Conservation (phyloP, 2,329 filamentous ascomycete genomes). For the Microdochium bolleyi region DNA sequence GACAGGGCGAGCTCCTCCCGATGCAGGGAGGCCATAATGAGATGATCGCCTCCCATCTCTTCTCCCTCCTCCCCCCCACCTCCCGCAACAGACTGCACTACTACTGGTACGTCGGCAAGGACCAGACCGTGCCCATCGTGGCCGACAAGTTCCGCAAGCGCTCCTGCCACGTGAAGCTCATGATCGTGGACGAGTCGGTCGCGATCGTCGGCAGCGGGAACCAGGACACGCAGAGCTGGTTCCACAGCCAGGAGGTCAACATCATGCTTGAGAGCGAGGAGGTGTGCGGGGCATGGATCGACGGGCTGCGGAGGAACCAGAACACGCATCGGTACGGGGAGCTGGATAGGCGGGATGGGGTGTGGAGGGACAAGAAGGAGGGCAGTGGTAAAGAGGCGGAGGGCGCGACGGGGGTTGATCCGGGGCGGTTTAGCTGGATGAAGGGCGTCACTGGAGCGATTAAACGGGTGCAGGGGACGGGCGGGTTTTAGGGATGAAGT, state of each 20-base stretch:
- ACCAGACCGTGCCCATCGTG: slow-evolving; percentile 60
- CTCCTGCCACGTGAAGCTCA: slow-evolving; percentile 69
- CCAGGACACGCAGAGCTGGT: slow-evolving; percentile 76
- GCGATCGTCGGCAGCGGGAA: slow-evolving; percentile 71
- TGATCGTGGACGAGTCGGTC: slow-evolving; percentile 63
- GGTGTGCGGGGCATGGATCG: slow-evolving; percentile 56
- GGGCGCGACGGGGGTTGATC: slow-evolving; percentile 44
- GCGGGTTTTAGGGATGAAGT: slow-evolving; percentile 16
- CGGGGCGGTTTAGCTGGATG: slow-evolving; percentile 24
- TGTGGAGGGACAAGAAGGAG: slow-evolving; percentile 51
- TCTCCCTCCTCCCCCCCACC: slow-evolving; percentile 37
- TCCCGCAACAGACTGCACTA: slow-evolving; percentile 45
- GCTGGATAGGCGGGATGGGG: slow-evolving; percentile 44
- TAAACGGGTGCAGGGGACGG: slow-evolving; percentile 16
- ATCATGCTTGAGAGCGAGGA: slow-evolving; percentile 59
- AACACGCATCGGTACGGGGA: slow-evolving; percentile 55
- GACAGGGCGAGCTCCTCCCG: slow-evolving; percentile 64
- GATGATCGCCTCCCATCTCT: slow-evolving; percentile 54
- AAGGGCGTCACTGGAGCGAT: slow-evolving; percentile 17
- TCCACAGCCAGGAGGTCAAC: slow-evolving; percentile 71
- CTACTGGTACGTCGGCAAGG: slow-evolving; percentile 66
- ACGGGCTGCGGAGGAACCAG: slow-evolving; percentile 55
- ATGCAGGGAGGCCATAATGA: slow-evolving; percentile 72
- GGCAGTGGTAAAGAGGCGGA: slow-evolving; percentile 28
- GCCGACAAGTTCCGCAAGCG: slow-evolving; percentile 58